Conservation (phyloP, 257 asterid genomes). For the Verbena officinalis region DNA sequence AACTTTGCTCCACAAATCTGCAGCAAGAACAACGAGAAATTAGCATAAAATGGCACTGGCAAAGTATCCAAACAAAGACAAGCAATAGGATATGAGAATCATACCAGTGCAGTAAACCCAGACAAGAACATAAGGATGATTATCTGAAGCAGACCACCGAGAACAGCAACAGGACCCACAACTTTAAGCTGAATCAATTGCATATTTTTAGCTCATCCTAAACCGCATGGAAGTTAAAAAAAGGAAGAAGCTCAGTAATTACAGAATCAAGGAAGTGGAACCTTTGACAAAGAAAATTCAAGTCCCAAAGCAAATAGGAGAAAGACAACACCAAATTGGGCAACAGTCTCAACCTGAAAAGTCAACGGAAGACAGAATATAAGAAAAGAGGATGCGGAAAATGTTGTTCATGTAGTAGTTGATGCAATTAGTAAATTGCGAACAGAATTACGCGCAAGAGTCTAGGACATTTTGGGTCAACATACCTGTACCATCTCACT, state of each 20-base stretch:
- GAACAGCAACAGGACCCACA: constrained; percentile 94
- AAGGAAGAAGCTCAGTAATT: constrained; percentile 13
- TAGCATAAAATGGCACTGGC: constrained; percentile 20
- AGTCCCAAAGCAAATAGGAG: constrained; percentile 95
- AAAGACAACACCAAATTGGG: constrained; percentile 97
- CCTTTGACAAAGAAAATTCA: constrained; percentile 93
- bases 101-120: constrained; percentile 76
- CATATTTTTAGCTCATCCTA: constrained; percentile 28
- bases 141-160: constrained; percentile 92
- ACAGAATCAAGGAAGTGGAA: constrained; percentile 27
- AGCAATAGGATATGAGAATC: constrained; percentile 27
- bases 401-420: background rate
- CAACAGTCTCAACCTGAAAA: constrained; percentile 92
- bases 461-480: constrained; percentile 20
- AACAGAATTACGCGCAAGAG: constrained; percentile 4
- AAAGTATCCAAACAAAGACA: constrained; percentile 11
- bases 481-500: constrained; percentile 94
- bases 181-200: constrained; percentile 73
- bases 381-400: background rate
- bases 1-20: constrained; percentile 89
- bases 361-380: constrained; percentile 19
- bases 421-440: background rate
- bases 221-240: constrained; percentile 22
- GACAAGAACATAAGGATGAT: constrained; percentile 66
- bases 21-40: constrained; percentile 30